Evolutionary conservation across 495 filamentous ascomycete genomes (phyloP), one percentile per base, ranked within the genome.

Genomic region (Usnea hakonensis): DNA sequence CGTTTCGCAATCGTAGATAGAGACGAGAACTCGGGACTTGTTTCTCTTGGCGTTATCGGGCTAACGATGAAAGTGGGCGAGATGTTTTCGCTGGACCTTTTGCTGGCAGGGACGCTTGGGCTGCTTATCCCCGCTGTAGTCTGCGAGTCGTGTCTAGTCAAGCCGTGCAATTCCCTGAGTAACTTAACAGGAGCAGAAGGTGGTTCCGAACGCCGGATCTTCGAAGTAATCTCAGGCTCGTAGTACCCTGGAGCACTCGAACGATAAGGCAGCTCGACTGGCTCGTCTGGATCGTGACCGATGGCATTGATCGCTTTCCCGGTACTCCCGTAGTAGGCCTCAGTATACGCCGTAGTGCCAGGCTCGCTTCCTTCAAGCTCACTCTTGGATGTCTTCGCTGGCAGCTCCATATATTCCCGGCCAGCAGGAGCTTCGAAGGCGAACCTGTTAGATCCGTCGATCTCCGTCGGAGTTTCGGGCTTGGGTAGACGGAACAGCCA

Each of bases 241-340:
- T 46, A 48, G 30, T 33, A 52, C 5, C 41, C 54, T 41, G 37
- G 38, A 52, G 41, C 57, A 46, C 62, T 64, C 23, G 62, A 48
- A 36, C 56, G 38, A 44, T 59, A 64, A 21, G 62, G 62, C 36
- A 64, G 62, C 44, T 64, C 62, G 2, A 64, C 62, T 14, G 62
- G 62, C 17, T 46, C 52, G 14, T 30, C 44, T 6, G 62, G 62
- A 64, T 64, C 62, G 35, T 64, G 62, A 13, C 62, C 62, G 19
- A 64, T 60, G 5, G 62, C 62, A n/a, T 59, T 58, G 30, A 64
- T 46, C 11, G 33, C 33, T 17, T 64, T 64, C 10, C 16, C 17
- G 2, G n/a, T 35, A 35, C 48, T 26, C 33, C 14, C 26, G 32
- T 38, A 40, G 26, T 54, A 28, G 23, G 38, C 58, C 26, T 63